Evolutionary conservation across 2,329 filamentous ascomycete species (phyloP), one percentile per base, ranked within the genome.

Genomic region (Aspergillus chevalieri): DNA sequence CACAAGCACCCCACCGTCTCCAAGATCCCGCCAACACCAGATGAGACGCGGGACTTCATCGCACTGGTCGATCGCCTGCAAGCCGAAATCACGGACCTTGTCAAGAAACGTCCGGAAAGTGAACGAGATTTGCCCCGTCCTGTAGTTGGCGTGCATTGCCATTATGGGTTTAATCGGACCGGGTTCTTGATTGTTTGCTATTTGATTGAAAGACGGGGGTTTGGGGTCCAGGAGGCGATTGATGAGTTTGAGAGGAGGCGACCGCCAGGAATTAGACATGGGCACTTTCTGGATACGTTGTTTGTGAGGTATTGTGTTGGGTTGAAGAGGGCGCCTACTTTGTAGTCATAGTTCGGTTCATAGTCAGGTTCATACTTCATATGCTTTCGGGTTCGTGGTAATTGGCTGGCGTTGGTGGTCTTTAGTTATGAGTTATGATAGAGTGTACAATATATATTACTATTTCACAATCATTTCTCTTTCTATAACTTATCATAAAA

Each of bases 131-230:
- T 12, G 10, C 59, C 57, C 17, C 66, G 65, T n/a, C 71, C 71
- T 12, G 61, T 85, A 44, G 80, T 95, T 46, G 91, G 86, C 2
- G 89, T 95, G 0, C 92, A 97, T 66, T 97, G 92, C 62, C 92
- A 97, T 63, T 96, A 96, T 60, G 92, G 92, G 0, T 96, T 94
- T 73, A 96, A 97, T 66, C 81, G 91, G 19, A 96, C 92, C 0
- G 92, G 92, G 0, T 95, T 92, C 66, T 87, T 96, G 64, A 82
- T 97, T 46, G 86, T 89, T 28, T 89, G 85, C 62, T 97, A 96
- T 64, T 75, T 97, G n/a, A 85, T 96, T 12, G 90, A 96, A 72
- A 77, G 83, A 43, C 80, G 86, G 57, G 84, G 81, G 0, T 91
- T 82, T 61, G 74, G 74, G 19, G 80, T 95, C 2, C 80, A 87